Evolutionary conservation across 2,329 filamentous ascomycete species (phyloP), one percentile per base, ranked within the genome.

Genomic region (Hymenoscyphus infarciens): DNA sequence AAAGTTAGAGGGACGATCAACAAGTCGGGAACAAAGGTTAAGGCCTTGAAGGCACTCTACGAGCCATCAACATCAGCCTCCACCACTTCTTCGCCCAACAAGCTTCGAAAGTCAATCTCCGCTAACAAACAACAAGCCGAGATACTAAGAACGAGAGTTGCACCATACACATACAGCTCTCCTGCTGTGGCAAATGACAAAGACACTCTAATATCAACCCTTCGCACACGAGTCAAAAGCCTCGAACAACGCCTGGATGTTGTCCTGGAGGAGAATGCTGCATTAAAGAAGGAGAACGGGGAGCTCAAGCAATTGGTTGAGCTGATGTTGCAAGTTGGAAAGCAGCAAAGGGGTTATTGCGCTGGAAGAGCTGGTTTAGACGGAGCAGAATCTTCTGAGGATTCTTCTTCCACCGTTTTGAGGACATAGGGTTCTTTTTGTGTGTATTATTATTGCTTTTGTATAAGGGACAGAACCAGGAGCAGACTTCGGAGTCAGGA

Each of bases 101-200:
- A 63, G 42, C 61, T 62, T 54, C 25, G 55, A 25, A 69, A 64
- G 29, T 60, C 65, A 45, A 35, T 19, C 27, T 38, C 33, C 35
- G 22, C 27, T 31, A 62, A 64, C 35, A 19, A 22, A 33, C 56
- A 25, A 39, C 15, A 27, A 6, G 16, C 38, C 49, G 33, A 63
- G 35, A 59, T 66, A n/a, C 59, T 60, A 33, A 38, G 53, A n/a
- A 64, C 39, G 56, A 59, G 67, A 5, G 54, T 73, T 19, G 67
- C 71, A n/a, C 62, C 63, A 29, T 74, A 73, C 57, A 73, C 64
- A 8, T 68, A 60, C 5, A 73, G 73, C 63, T 54, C 66, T 25
- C 60, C 69, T 0, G 69, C 72, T 70, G 67, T 5, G 39, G 45
- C 11, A 65, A 59, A 49, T 69, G 67, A 5, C 65, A 66, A 15